Evolutionary conservation across 768 basidiomycete genomes (phyloP), one percentile per base, ranked within the genome.

Genomic region (Leccinum barrowsii): DNA sequence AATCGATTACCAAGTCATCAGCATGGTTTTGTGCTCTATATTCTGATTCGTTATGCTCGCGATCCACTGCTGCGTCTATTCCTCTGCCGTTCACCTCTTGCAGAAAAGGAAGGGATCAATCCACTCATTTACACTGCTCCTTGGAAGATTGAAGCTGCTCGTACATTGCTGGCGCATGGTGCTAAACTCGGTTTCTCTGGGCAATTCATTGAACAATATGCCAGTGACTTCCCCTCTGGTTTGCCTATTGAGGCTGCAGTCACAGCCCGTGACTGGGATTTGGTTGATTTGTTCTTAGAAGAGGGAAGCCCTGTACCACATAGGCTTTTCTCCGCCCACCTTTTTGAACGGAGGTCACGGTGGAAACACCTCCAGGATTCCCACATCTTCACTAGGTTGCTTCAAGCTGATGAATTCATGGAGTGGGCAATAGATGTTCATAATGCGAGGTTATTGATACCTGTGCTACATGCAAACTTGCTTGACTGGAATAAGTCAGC

Each of bases 231-330:
- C 21, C 6, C 7, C 46, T 15, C 2, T 3, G 21, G 12, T 7
- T 15, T 47, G 4, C 46, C 46, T 13, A 47, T 47, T 15, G 46
- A 47, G 19, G 46, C 46, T 22, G 46, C 46, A 7, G 6, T 1
- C 12, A 12, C 0, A 47, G 21, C 19, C 12, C 0, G 0, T 0
- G 46, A 47, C 22, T 7, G 12, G 3, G 0, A 6, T 4, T 4
- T 47, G 12, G 22, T 21, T 21, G 13, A 47, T 7, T 15, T 47
- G 13, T 22, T 47, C 46, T 47, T 47, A 22, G 11, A 12, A 21
- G 21, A 47, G 13, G 46, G 46, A 3, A 47, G 46, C 8, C 21
- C 46, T 47, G 46, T 47, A 2, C 46, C 46, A 7, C 12, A 47
- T 6, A 22, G 10, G 2, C 46, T 47, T 21, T 47, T 47, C n/a